Evolutionary conservation across 257 asterid genomes (phyloP).

Genomic region (Solanum tarijense): DNA sequence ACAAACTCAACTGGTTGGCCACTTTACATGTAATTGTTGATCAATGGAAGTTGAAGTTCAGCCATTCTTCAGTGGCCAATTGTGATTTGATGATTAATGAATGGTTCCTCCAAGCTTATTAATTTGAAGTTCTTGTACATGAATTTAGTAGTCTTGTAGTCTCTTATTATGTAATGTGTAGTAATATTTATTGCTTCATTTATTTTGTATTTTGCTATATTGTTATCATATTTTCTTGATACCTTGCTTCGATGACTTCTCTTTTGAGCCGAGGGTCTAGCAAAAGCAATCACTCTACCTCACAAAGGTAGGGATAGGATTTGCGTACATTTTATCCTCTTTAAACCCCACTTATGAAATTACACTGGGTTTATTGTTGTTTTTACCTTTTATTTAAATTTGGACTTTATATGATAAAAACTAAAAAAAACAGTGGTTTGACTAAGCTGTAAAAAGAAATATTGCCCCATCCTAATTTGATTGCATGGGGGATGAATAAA

Average conservation of each 20-base stretch:
- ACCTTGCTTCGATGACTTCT: neutral
- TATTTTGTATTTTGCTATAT: neutral
- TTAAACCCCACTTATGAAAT: neutral
- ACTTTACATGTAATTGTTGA: neutral
- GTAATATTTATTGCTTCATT: neutral
- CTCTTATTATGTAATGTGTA: neutral
- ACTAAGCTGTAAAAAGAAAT: neutral
- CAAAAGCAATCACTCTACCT: no score
- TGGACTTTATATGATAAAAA: neutral
- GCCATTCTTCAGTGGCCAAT: neutral
- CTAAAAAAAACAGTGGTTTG: neutral
- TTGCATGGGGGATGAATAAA: neutral
- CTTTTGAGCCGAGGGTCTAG: neutral
- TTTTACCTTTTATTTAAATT: neutral
- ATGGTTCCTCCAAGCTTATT: neutral
- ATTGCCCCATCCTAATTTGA: neutral
- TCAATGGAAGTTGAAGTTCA: neutral
- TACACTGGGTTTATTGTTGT: neutral
- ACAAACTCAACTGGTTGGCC: neutral
- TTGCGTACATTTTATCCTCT: neutral
- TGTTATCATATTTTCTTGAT: neutral
- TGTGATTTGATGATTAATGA: neutral
- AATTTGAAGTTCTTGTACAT: neutral
- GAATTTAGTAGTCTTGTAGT: neutral
- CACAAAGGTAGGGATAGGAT: neutral